These are phyloP conservation scores for Verticillium albo-atrum DNA, from an alignment of 2,329 filamentous ascomycete species.

Conservation along the genomic window DNA sequence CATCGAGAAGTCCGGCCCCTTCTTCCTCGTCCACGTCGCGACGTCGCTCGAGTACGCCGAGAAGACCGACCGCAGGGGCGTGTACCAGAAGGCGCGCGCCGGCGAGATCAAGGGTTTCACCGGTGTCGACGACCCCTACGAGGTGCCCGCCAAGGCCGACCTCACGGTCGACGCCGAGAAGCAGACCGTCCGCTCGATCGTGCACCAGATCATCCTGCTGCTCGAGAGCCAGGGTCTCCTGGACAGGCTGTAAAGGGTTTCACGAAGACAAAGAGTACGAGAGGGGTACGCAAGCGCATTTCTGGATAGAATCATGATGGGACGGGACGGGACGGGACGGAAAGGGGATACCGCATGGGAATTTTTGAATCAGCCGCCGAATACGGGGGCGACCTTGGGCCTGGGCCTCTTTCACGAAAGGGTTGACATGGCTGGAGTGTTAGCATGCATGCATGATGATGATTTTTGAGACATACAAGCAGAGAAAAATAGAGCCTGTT, in stretches of 20 bases:
- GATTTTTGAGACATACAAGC: neutral
- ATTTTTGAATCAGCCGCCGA: neutral
- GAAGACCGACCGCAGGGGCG: constrained; percentile 89
- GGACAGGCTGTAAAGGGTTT: constrained; percentile 53
- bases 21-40: constrained; percentile 93
- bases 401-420: neutral
- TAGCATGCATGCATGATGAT: neutral
- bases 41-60: constrained; percentile 90
- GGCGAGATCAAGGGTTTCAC: constrained; percentile 98
- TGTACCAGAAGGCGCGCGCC: constrained; percentile 77
- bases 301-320: neutral
- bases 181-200: constrained; percentile 84
- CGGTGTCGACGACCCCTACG: constrained; percentile 95
- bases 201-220: constrained; percentile 93
- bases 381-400: neutral
- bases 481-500: neutral
- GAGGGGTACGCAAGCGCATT: neutral
- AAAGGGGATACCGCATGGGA: neutral
- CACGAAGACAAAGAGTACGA: neutral
- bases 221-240: constrained; percentile 86
- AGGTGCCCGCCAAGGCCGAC: constrained; percentile 75
- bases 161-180: constrained; percentile 80
- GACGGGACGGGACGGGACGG: too few species aligned
- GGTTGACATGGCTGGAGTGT: neutral
- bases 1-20: constrained; percentile 82